Conservation (phyloP, 371 early-diverging fungal species). For the Aphelidium insulamus region DNA sequence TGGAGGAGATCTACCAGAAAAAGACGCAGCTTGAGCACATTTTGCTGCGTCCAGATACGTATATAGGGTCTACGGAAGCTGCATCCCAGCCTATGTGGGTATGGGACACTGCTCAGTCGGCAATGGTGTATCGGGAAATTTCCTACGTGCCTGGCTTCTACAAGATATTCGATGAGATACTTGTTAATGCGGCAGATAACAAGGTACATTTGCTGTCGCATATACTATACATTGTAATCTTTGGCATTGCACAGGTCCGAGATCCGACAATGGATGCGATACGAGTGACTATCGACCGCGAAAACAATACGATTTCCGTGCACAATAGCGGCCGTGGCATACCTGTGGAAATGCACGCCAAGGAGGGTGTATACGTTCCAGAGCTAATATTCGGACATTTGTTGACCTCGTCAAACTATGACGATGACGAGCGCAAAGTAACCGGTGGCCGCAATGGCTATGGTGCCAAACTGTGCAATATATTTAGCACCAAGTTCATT, state of each 20-base stretch:
- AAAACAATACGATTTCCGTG: slow-evolving; percentile 66
- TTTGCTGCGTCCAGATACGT: slow-evolving; percentile 94
- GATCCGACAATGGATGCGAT: slow-evolving; percentile 81
- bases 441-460: slow-evolving; percentile 99
- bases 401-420: slow-evolving; percentile 95
- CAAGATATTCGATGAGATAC: slow-evolving; percentile 99
- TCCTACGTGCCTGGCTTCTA: slow-evolving; percentile 92
- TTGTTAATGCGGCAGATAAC: slow-evolving; percentile 95
- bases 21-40: slow-evolving; percentile 98
- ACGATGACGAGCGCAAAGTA: slow-evolving; percentile 94
- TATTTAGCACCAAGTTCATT: slow-evolving; percentile 88
- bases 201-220: slow-evolving; percentile 28
- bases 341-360: slow-evolving; percentile 85
- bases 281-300: slow-evolving; percentile 74
- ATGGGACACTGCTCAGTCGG: slow-evolving; percentile 30
- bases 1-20: slow-evolving; percentile 96
- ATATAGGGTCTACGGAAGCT: slow-evolving; percentile 92
- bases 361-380: slow-evolving; percentile 91
- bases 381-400: slow-evolving; percentile 99
- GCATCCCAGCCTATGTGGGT: slow-evolving; percentile 75
- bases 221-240: not conserved
- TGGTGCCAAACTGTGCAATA: slow-evolving; percentile 99
- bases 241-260: slow-evolving; percentile 34
- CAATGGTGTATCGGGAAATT: slow-evolving; percentile 49
- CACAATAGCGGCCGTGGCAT: slow-evolving; percentile 96